Conservation (phyloP, 352 stramenopile species). For the Phytophthora ramorum region DNA sequence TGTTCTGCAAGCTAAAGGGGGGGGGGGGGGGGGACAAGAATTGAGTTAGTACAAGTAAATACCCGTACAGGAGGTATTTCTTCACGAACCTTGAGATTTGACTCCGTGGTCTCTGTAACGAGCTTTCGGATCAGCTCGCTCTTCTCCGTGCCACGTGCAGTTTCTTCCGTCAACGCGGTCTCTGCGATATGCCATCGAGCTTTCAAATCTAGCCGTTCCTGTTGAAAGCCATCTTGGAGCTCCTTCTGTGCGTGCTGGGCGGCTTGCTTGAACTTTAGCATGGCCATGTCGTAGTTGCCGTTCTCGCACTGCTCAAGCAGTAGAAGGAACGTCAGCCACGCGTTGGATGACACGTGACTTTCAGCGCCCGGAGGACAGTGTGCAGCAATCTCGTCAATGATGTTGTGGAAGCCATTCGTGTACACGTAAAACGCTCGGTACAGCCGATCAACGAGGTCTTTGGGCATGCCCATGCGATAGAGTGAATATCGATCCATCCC, state of each 20-base stretch:
- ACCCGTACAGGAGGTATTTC: not conserved
- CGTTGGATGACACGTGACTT: constrained; percentile 82
- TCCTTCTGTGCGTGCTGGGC: constrained; percentile 60
- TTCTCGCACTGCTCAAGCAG: constrained; percentile 83
- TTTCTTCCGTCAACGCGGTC: constrained; percentile 43
- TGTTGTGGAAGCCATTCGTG: constrained; percentile 85
- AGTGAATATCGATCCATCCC: constrained; percentile 78
- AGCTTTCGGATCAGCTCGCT: constrained; percentile 57
- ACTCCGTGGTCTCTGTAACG: constrained; percentile 42
- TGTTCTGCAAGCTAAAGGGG: constrained; percentile 60
- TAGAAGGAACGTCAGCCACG: constrained; percentile 80
- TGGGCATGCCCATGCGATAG: constrained; percentile 78
- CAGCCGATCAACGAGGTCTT: constrained; percentile 77
- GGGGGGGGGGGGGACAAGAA: too few relatives aligned
- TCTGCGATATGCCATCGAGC: constrained; percentile 41
- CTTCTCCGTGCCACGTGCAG: constrained; percentile 48
- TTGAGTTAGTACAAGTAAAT: constrained; percentile 2
- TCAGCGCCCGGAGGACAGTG: constrained; percentile 70
- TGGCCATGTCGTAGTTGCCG: constrained; percentile 87
- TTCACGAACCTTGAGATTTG: constrained; percentile 42
- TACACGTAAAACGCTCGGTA: constrained; percentile 88
- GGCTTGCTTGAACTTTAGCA: constrained; percentile 87
- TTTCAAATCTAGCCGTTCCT: constrained; percentile 47
- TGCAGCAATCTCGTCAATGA: constrained; percentile 82
- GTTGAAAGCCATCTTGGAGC: constrained; percentile 54